Conservation (phyloP, 345 rosid genomes). For the Eucalyptus microcorys region DNA sequence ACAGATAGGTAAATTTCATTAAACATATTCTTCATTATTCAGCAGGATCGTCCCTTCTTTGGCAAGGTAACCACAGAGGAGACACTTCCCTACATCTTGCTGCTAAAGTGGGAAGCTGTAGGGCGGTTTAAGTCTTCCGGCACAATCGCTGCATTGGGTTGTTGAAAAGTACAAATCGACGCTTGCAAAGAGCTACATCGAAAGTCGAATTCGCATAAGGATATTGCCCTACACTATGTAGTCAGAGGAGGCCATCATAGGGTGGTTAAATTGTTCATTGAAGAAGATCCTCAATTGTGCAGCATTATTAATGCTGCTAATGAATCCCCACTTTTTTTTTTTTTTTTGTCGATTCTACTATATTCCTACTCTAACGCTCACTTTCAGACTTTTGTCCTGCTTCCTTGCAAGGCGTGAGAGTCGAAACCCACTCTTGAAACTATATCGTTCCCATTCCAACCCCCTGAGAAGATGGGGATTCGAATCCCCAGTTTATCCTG, state of each 20-base stretch:
- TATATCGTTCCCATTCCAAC: accelerated
- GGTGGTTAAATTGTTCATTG: neutral
- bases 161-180: accelerated
- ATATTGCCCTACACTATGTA: neutral
- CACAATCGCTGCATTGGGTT: accelerated
- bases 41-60: no score
- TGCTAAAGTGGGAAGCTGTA: neutral
- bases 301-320: no score
- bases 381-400: accelerated
- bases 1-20: neutral
- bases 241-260: neutral
- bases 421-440: no score
- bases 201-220: neutral
- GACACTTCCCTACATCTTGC: neutral
- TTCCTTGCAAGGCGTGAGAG: accelerated
- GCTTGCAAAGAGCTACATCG: neutral
- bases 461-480: no score
- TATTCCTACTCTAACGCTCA: no score
- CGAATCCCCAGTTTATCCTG: no score
- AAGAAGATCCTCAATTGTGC: neutral
- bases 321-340: neutral
- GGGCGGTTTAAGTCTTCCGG: accelerated
- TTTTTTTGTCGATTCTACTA: accelerated
- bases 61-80: neutral
- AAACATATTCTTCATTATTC: neutral